Base-by-base conservation (phyloP, 495 filamentous ascomycete genomes). In the Peziza echinospora region DNA sequence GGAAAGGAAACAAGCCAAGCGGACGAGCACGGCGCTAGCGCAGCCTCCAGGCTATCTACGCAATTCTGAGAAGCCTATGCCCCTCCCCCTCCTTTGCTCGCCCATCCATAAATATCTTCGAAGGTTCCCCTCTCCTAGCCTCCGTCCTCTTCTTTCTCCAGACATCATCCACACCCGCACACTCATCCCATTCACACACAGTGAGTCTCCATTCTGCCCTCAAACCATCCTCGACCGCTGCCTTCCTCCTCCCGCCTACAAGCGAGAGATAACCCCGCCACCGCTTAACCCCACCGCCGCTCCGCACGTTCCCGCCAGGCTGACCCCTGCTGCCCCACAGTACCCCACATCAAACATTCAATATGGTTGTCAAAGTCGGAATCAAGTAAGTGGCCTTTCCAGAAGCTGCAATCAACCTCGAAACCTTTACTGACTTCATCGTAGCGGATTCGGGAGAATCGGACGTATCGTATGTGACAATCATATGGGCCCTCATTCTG, bases 361-460 rank as follows among this genome's bases (percentile, higher is more conserved):
- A 60, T 49, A 60, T 59, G 57, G 50, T 54, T 42, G 47, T 59
- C 42, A 41, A 51, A 5, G 50, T 59, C 23, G 56, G 56, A 55
- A 59, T 59, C 28, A 59, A 59, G 56, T 59, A 44, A 49, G 52
- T 42, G 24, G 40, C 10, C 9, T 39, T 42, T 41, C n/a, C n/a
- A n/a, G n/a, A n/a, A n/a, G n/a, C n/a, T n/a, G 19, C 30, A 4
- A 37, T 37, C 30, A 37, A n/a, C 6, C 30, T 37, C 30, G 3
- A 37, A 37, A 6, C 13, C 6, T n/a, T n/a, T 43, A 11, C 48
- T 56, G 37, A 56, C 48, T 39, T 40, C 25, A 23, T 49, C 46
- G 3, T 76, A 97, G 94, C 77, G 89, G 89, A 65, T 97, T 97
- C 72, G 89, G 89, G 71, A 87, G 89, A 67, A 97, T 97, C 67